These are phyloP conservation scores for Albifimbria verrucaria DNA, from an alignment of 2,329 filamentous ascomycete species.

Conservation along the genomic window DNA sequence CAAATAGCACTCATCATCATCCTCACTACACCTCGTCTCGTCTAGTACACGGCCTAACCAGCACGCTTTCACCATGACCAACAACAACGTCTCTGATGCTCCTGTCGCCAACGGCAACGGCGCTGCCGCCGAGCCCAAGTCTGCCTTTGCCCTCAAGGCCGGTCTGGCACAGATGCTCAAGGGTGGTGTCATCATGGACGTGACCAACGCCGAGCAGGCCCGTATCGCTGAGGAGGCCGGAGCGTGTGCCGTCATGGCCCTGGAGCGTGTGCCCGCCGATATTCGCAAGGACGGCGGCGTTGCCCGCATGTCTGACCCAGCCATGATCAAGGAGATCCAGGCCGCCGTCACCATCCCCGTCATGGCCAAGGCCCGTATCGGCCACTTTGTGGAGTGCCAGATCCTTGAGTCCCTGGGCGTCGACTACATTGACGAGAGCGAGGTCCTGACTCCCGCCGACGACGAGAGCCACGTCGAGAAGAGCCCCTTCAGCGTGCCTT, in stretches of 20 bases:
- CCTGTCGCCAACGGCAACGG: conserved; percentile 21
- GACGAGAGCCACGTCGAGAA: conserved; percentile 91
- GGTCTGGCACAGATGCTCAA: conserved; percentile 97
- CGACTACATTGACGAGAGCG: conserved; percentile 97
- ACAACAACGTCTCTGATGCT: conserved; percentile 22
- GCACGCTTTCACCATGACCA: conserved; percentile 23
- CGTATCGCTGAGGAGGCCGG: conserved; percentile 97
- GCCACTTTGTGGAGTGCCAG: conserved; percentile 97
- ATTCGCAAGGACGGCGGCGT: conserved; percentile 92
- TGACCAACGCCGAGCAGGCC: conserved; percentile 88
- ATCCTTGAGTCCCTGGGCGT: conserved; percentile 93
- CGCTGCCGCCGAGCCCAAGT: conserved; percentile 32
- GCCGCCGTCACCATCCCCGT: conserved; percentile 92
- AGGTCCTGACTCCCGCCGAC: conserved; percentile 95
- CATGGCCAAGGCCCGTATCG: conserved; percentile 98
- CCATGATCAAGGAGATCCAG: conserved; percentile 95
- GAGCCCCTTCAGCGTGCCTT: conserved; percentile 75
- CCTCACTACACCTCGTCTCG: not conserved
- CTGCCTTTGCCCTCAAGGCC: conserved; percentile 84
- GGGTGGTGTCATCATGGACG: conserved; percentile 99
- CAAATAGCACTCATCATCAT: not conserved
- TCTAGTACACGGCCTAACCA: not conserved
- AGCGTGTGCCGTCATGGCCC: conserved; percentile 94
- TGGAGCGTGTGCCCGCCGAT: conserved; percentile 95
- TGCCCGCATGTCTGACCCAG: conserved; percentile 92